Percentiles rank a stretch among this genome's conserved stretches.
Evolutionary conservation across 2,329 filamentous ascomycete genomes (phyloP).

Genomic region (Sclerotinia nivalis): DNA sequence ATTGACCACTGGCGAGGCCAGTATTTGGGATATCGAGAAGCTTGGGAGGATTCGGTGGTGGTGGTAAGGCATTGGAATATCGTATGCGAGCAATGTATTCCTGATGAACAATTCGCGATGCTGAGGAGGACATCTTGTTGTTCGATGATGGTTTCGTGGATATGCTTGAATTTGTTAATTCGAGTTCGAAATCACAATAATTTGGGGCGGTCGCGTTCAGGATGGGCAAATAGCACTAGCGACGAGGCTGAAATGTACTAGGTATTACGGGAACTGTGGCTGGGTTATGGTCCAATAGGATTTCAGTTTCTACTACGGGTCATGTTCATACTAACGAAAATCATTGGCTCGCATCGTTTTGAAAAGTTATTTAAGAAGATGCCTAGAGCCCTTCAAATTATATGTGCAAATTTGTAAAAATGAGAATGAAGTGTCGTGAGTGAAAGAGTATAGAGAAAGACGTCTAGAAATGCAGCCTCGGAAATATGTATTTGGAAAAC

Average conservation of each 20-base stretch:
- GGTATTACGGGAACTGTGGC: background rate
- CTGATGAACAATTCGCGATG: conserved; percentile 65
- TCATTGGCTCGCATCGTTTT: background rate
- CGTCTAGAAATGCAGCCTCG: too few species aligned
- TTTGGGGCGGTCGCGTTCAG: conserved; percentile 23
- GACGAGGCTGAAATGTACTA: conserved; percentile 24
- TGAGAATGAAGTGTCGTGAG: background rate
- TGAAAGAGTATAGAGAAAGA: background rate
- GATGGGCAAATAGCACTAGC: conserved; percentile 16
- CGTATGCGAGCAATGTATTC: conserved; percentile 96
- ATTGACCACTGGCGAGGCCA: conserved; percentile 81
- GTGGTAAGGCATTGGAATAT: conserved; percentile 93
- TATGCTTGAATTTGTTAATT: background rate
- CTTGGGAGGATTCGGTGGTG: conserved; percentile 92
- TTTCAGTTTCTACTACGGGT: background rate
- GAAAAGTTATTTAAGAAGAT: background rate
- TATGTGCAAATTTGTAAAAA: background rate
- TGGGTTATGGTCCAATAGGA: background rate
- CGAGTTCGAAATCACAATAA: conserved; percentile 8
- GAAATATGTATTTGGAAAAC: background rate
- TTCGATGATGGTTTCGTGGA: conserved; percentile 12
- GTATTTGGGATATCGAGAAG: conserved; percentile 95
- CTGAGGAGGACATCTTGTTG: conserved; percentile 37
- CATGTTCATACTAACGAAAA: background rate
- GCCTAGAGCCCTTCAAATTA: background rate